These are phyloP conservation scores for Metschnikowia matae DNA, from an alignment of 805 yeast genomes.

Conservation along the genomic window DNA sequence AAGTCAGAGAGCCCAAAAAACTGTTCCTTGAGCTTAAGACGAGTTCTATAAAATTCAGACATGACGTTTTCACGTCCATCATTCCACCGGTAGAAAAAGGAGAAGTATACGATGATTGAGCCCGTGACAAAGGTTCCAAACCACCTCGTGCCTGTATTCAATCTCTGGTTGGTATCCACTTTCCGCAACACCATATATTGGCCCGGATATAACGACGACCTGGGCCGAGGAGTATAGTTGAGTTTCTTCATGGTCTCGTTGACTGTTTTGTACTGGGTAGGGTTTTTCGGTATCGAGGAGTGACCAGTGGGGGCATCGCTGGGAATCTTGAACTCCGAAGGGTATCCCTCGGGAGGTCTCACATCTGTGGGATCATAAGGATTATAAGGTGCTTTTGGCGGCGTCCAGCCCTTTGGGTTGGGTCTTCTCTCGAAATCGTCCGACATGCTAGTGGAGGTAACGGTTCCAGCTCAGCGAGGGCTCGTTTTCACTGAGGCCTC, in stretches of 20 bases:
- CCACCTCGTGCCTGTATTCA: conserved; percentile 57
- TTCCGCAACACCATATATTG: conserved; percentile 67
- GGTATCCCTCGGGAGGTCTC: conserved; percentile 82
- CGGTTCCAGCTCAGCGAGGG: not conserved
- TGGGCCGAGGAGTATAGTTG: conserved; percentile 76
- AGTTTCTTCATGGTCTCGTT: conserved; percentile 70
- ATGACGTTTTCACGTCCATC: conserved; percentile 77
- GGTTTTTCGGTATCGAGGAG: conserved; percentile 57
- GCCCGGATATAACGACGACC: conserved; percentile 70
- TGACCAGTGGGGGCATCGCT: conserved; percentile 53
- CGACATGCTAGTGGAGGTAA: conserved; percentile 5
- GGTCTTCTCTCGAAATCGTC: conserved; percentile 55
- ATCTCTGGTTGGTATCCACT: conserved; percentile 48
- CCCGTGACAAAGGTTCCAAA: conserved; percentile 50
- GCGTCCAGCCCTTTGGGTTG: conserved; percentile 75
- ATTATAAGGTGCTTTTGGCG: conserved; percentile 79
- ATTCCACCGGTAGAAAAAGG: conserved; percentile 80
- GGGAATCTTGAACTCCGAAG: conserved; percentile 72
- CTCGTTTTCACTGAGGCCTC: not conserved
- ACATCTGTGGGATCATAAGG: conserved; percentile 76
- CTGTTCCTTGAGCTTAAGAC: conserved; percentile 52
- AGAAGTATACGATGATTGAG: conserved; percentile 51
- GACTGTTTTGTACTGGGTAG: conserved; percentile 63
- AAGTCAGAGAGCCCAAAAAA: conserved; percentile 54
- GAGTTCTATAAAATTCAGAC: conserved; percentile 59